Evolutionary conservation across 371 early-diverging fungal genomes (phyloP).

Genomic region (Mortierella sp.): DNA sequence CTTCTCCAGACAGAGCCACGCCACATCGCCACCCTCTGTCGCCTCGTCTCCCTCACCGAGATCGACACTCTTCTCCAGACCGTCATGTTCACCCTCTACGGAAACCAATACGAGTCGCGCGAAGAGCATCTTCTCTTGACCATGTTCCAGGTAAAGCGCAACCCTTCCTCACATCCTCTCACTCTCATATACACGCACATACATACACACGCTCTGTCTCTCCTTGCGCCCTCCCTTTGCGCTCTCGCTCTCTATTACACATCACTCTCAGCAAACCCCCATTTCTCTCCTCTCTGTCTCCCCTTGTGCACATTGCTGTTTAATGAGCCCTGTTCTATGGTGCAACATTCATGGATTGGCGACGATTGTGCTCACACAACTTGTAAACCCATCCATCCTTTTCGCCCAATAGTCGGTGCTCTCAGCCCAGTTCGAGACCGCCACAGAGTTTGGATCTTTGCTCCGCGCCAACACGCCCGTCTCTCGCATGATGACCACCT

Average conservation of each 20-base stretch:
- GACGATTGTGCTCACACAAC: not conserved
- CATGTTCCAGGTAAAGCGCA: conserved; percentile 88
- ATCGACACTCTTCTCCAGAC: conserved; percentile 95
- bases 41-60: conserved; percentile 88
- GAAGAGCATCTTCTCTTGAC: conserved; percentile 95
- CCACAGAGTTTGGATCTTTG: conserved; percentile 88
- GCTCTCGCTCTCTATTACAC: not conserved
- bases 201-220: not conserved
- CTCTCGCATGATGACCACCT: conserved; percentile 97
- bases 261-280: not conserved
- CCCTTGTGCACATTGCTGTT: not conserved
- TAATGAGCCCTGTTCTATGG: not conserved
- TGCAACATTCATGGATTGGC: not conserved
- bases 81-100: conserved; percentile 96
- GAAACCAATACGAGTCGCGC: conserved; percentile 96
- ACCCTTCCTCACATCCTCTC: not conserved
- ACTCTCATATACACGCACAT: too few relatives aligned
- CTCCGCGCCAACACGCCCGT: conserved; percentile 96
- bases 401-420: conserved; percentile 77
- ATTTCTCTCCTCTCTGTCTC: not conserved
- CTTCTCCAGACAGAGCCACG: conserved; percentile 94
- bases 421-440: conserved; percentile 90
- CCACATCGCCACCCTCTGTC: conserved; percentile 89
- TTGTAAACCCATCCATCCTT: not conserved
- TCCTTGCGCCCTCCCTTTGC: not conserved